These are phyloP conservation scores for Lophiotrema nucula DNA, from an alignment of 495 filamentous ascomycete genomes.

Conservation along the genomic window DNA sequence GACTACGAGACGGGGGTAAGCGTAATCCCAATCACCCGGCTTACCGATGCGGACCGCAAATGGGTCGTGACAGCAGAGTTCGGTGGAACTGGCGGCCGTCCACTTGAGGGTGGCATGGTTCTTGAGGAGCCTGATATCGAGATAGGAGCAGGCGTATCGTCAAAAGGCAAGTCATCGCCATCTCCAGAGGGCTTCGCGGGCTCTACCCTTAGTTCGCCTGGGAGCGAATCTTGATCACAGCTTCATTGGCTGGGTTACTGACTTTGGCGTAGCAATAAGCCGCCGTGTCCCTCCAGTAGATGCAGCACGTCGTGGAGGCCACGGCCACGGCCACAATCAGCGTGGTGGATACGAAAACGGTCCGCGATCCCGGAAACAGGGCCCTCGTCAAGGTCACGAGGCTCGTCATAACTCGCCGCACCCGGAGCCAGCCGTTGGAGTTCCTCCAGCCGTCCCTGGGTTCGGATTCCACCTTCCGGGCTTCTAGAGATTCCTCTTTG, in stretches of 20 bases:
- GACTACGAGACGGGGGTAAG: slow-evolving; percentile 92
- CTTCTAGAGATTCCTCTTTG: slow-evolving; percentile 13
- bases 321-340: slow-evolving; percentile 42
- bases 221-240: too few species aligned
- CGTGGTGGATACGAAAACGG: slow-evolving; percentile 20
- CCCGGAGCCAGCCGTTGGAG: slow-evolving; percentile 47
- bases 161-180: slow-evolving; percentile 72
- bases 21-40: slow-evolving; percentile 83
- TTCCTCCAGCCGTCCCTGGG: slow-evolving; percentile 61
- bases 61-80: slow-evolving; percentile 96
- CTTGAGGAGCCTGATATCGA: slow-evolving; percentile 98
- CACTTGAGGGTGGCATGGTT: slow-evolving; percentile 78
- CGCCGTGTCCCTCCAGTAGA: slow-evolving; percentile 61
- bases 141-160: slow-evolving; percentile 94
- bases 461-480: slow-evolving; percentile 63
- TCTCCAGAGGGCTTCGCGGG: too few species aligned
- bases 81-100: slow-evolving; percentile 82
- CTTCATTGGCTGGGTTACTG: not conserved
- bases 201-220: too few species aligned
- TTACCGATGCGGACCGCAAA: slow-evolving; percentile 94
- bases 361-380: slow-evolving; percentile 40
- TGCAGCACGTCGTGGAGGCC: slow-evolving; percentile 66
- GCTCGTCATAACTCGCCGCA: slow-evolving; percentile 45
- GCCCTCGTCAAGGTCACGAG: slow-evolving; percentile 41
- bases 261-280: slow-evolving; percentile 63